These are phyloP conservation scores for Castanospermum australe DNA, from an alignment of 306 rosid genomes.

Conservation along the genomic window DNA sequence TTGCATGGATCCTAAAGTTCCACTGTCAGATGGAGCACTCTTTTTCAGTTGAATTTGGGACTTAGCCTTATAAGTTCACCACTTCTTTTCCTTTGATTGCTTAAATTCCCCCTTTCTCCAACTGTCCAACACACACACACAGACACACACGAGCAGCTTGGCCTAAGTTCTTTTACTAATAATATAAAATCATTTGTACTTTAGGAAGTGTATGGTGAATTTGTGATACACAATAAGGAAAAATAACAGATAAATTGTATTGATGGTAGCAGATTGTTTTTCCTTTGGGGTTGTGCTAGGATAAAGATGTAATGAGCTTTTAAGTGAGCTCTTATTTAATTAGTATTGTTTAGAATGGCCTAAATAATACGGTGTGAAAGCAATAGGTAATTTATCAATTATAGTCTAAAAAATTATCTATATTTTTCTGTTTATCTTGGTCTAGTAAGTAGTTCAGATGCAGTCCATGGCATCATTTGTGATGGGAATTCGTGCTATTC, in stretches of 20 bases:
- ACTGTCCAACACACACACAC: too few species aligned
- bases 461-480: neutral
- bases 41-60: neutral
- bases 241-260: neutral
- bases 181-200: neutral
- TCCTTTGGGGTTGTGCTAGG: neutral
- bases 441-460: neutral
- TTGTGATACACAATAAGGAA: neutral
- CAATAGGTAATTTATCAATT: neutral
- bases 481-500: neutral
- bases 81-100: neutral
- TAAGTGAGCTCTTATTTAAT: neutral
- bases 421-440: neutral
- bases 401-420: neutral
- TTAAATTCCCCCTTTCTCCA: neutral
- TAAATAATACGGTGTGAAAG: neutral
- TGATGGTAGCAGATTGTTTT: neutral
- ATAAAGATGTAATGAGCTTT: neutral
- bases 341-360: neutral
- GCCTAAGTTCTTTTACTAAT: neutral
- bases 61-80: neutral
- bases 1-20: conserved; percentile 8
- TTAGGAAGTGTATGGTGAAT: neutral
- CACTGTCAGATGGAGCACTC: neutral
- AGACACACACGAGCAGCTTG: neutral